Conservation (phyloP, 2,329 filamentous ascomycete genomes). For the Truncatella angustata region DNA sequence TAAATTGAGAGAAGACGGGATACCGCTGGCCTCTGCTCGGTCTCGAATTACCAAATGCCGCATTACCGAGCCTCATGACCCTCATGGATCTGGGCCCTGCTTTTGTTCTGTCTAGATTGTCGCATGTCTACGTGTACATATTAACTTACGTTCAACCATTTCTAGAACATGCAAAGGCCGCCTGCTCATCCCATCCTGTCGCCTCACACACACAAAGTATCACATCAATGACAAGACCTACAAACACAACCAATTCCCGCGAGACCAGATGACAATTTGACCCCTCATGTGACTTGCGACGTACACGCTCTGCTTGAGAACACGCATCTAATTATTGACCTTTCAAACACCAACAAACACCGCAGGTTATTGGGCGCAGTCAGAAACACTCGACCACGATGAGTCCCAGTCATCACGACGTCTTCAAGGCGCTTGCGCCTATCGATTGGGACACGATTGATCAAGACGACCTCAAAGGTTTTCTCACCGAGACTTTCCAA, state of each 20-base stretch:
- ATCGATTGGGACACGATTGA: constrained; percentile 42
- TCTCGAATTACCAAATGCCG: not conserved
- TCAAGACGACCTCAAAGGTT: constrained; percentile 48
- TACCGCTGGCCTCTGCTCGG: not conserved
- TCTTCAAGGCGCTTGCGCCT: constrained; percentile 52
- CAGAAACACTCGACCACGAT: not conserved
- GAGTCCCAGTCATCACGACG: constrained; percentile 35
- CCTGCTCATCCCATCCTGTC: too few relatives aligned
- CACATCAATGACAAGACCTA: too few relatives aligned
- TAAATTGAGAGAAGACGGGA: too few relatives aligned
- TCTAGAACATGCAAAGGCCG: too few relatives aligned
- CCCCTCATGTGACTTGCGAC: not conserved
- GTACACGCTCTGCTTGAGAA: not conserved
- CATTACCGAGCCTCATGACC: not conserved
- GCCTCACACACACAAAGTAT: too few relatives aligned
- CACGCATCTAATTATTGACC: not conserved
- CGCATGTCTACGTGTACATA: too few relatives aligned
- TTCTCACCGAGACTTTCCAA: constrained; percentile 59
- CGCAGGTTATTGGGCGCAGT: too few relatives aligned
- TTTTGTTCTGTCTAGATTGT: not conserved
- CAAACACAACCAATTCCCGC: too few relatives aligned
- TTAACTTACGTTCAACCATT: too few relatives aligned
- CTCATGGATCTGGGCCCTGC: too few relatives aligned
- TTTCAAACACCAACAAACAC: too few relatives aligned
- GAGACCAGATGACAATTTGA: too few relatives aligned